A percentile compares a stretch with the other conserved stretches of the same genome.
These are phyloP conservation scores for Orbilia ellipsospora DNA, from an alignment of 2,329 filamentous ascomycete species.

Conservation along the genomic window DNA sequence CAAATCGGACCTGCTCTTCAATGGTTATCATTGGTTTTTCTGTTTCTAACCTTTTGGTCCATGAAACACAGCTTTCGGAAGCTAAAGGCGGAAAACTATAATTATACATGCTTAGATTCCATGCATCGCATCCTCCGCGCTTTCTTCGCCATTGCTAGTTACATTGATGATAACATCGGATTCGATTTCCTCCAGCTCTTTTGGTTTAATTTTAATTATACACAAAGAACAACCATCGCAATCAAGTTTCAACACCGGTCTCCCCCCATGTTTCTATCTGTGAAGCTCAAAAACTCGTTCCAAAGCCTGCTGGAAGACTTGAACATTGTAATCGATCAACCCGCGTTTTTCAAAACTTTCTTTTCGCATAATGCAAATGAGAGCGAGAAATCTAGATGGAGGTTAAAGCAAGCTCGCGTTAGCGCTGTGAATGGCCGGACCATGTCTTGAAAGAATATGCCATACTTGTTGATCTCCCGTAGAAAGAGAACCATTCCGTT, in stretches of 20 bases:
- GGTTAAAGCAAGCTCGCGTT: neutral
- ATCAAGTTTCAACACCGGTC: constrained; percentile 35
- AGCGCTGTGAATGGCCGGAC: neutral
- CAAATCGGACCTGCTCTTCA: too few relatives aligned
- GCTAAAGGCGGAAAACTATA: too few relatives aligned
- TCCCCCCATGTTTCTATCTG: constrained; percentile 45
- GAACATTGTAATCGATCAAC: constrained; percentile 86
- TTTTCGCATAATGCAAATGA: constrained; percentile 88
- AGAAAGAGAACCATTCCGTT: constrained; percentile 75
- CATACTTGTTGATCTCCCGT: constrained; percentile 72
- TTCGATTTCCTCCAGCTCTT: neutral
- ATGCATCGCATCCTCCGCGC: too few relatives aligned
- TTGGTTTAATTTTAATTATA: constrained; percentile 33
- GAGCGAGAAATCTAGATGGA: constrained; percentile 73
- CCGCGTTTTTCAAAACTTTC: constrained; percentile 85
- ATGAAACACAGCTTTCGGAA: too few relatives aligned
- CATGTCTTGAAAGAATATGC: constrained; percentile 19
- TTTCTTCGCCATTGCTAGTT: too few relatives aligned
- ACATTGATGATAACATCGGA: too few relatives aligned
- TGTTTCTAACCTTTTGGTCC: too few relatives aligned
- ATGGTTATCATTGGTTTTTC: too few relatives aligned
- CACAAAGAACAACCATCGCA: constrained; percentile 42
- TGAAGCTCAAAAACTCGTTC: constrained; percentile 79
- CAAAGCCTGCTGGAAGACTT: constrained; percentile 81
- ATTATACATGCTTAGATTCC: too few relatives aligned